A percentile compares a stretch with the other conserved stretches of the same genome.
These are phyloP conservation scores for Trametes sp. DNA, from an alignment of 1,284 basidiomycete species.

Conservation along the genomic window DNA sequence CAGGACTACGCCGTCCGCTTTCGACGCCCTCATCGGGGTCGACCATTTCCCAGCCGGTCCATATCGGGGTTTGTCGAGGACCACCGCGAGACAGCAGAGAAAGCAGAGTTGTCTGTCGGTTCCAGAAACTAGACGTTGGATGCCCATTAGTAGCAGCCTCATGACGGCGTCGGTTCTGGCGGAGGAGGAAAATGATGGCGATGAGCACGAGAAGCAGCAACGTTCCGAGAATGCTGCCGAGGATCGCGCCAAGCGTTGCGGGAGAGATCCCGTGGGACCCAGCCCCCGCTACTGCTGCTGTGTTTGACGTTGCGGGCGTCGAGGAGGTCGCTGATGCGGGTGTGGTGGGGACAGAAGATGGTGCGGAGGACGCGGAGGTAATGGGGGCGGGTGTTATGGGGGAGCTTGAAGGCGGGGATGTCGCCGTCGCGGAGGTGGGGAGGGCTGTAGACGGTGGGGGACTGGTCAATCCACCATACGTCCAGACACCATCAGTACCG, in stretches of 20 bases:
- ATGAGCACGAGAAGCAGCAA: constrained; percentile 57
- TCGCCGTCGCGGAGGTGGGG: constrained; percentile 32
- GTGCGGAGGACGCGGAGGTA: constrained; percentile 15
- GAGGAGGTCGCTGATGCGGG: constrained; percentile 20
- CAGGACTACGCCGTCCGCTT: constrained; percentile 46
- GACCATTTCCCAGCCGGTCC: constrained; percentile 63
- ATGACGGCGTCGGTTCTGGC: constrained; percentile 46
- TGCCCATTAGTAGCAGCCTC: constrained; percentile 17
- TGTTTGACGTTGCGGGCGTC: constrained; percentile 29
- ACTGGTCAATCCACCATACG: constrained; percentile 64
- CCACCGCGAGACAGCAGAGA: constrained; percentile 27
- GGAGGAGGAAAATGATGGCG: constrained; percentile 58
- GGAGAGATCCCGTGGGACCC: constrained; percentile 40
- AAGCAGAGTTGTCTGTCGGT: constrained; percentile 37
- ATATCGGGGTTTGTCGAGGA: constrained; percentile 50
- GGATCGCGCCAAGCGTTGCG: constrained; percentile 39
- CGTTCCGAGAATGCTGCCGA: constrained; percentile 49
- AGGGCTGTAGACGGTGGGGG: constrained; percentile 50
- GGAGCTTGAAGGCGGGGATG: constrained; percentile 35
- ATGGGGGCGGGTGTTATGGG: constrained; percentile 37
- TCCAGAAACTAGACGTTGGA: constrained; percentile 42
- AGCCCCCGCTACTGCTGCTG: constrained; percentile 30
- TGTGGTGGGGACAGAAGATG: constrained; percentile 1
- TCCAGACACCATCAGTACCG: constrained; percentile 63
- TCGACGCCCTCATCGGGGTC: constrained; percentile 43